phyloP scores from a whole-genome alignment of 192 early-diverging fungal species.

The Phycomyces blakesleeanus region DNA sequence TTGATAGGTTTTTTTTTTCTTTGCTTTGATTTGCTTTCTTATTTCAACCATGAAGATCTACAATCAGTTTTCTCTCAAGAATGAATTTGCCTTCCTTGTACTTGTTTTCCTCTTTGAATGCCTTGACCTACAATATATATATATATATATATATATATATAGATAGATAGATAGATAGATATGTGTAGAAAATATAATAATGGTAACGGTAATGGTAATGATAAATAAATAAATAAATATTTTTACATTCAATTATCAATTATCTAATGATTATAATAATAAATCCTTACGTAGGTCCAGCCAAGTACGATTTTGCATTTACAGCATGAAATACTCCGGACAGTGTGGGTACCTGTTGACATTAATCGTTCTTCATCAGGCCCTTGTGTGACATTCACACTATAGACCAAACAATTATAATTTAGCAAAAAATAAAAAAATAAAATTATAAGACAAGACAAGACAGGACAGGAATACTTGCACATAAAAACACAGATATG shows the following conservation, averaged over 20 bases:
- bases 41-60: too few relatives aligned
- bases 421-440: too few relatives aligned
- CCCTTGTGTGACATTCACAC: conserved; percentile 28
- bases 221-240: too few relatives aligned
- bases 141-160: too few relatives aligned
- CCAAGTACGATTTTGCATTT: conserved; percentile 29
- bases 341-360: conserved; percentile 27
- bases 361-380: conserved; percentile 22
- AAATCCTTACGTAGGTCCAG: conserved; percentile 34
- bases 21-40: too few relatives aligned
- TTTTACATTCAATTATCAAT: too few relatives aligned
- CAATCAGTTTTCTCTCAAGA: conserved; percentile 23
- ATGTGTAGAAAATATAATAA: too few relatives aligned
- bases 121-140: conserved; percentile 22
- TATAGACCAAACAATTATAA: too few relatives aligned
- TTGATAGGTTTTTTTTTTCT: too few relatives aligned
- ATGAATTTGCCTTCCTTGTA: conserved; percentile 39
- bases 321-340: conserved; percentile 26
- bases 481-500: conserved; percentile 18
- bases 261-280: too few relatives aligned
- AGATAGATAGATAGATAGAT: too few relatives aligned
- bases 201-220: neutral
- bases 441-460: conserved; percentile 1
- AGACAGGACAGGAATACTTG: conserved; percentile 1
- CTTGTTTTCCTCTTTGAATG: conserved; percentile 29